Percentiles rank a stretch among this genome's conserved stretches.
phyloP scores from a whole-genome alignment of 2,329 filamentous ascomycete genomes.

The Magnaporthiopsis poae region DNA sequence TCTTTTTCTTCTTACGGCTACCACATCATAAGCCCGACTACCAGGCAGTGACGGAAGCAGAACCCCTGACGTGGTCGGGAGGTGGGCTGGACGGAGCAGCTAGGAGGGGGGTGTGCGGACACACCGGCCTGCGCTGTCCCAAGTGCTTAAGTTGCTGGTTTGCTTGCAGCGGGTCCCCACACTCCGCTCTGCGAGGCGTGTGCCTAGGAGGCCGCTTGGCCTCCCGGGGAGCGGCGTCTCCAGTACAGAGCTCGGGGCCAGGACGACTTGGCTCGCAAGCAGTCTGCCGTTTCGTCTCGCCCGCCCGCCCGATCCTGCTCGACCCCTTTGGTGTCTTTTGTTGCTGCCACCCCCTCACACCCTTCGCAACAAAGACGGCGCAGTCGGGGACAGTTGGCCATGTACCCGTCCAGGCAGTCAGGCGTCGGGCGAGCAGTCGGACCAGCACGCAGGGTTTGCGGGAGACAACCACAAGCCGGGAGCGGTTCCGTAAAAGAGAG shows the following conservation, averaged over 20 bases:
- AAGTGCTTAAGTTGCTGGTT: not conserved
- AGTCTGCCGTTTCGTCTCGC: slow-evolving; percentile 1
- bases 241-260: not conserved
- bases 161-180: slow-evolving; percentile 1
- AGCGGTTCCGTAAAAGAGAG: not conserved
- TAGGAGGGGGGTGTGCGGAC: slow-evolving; percentile 4
- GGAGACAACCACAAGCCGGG: not conserved
- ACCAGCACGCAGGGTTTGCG: not conserved
- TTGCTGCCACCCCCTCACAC: not conserved
- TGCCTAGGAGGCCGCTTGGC: not conserved
- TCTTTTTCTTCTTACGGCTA: slow-evolving; percentile 1
- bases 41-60: slow-evolving; percentile 4
- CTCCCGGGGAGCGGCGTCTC: slow-evolving; percentile 11
- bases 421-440: not conserved
- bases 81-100: slow-evolving; percentile 1
- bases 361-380: not conserved
- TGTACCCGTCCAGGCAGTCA: not conserved
- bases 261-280: slow-evolving; percentile 1
- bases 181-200: slow-evolving; percentile 12
- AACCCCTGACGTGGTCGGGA: slow-evolving; percentile 1
- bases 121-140: not conserved
- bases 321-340: not conserved
- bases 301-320: too few relatives aligned
- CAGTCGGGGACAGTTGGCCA: not conserved
- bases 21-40: not conserved